A percentile compares a stretch with the other conserved stretches of the same genome.
Conservation (phyloP, 768 basidiomycete genomes). For the Suillus sp. region DNA sequence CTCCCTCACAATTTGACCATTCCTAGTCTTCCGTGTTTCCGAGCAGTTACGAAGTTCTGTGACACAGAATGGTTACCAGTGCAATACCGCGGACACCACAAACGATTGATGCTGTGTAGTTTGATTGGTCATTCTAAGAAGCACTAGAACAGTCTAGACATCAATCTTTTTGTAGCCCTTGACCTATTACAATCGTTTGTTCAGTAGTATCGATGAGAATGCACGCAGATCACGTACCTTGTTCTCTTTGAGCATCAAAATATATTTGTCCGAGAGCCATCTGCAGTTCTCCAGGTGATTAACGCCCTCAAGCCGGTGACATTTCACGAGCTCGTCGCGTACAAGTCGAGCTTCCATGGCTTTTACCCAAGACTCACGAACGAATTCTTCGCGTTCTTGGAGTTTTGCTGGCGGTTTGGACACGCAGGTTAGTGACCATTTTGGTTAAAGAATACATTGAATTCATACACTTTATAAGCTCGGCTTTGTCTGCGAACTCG, state of each 20-base stretch:
- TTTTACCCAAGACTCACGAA: slow-evolving; percentile 93
- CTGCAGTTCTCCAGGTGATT: slow-evolving; percentile 90
- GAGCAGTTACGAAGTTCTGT: neutral
- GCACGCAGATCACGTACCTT: slow-evolving; percentile 55
- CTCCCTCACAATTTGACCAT: neutral
- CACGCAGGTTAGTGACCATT: neutral
- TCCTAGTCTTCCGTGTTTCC: neutral
- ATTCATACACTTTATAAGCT: slow-evolving; percentile 34
- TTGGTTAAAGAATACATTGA: neutral
- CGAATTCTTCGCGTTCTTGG: slow-evolving; percentile 67
- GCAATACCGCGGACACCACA: neutral
- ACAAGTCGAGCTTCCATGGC: slow-evolving; percentile 93
- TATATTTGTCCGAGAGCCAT: slow-evolving; percentile 82
- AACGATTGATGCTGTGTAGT: neutral
- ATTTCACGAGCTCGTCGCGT: slow-evolving; percentile 85
- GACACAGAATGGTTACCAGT: neutral
- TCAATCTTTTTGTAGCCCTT: slow-evolving; percentile 86
- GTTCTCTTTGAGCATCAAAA: slow-evolving; percentile 75
- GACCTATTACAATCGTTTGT: slow-evolving; percentile 50
- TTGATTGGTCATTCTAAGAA: slow-evolving; percentile 5
- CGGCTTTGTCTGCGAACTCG: slow-evolving; percentile 32
- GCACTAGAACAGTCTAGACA: slow-evolving; percentile 29
- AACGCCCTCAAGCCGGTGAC: slow-evolving; percentile 87
- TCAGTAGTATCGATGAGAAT: neutral
- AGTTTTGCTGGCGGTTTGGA: slow-evolving; percentile 51